A percentile compares a stretch with the other conserved stretches of the same genome.
phyloP scores from a whole-genome alignment of 1,139 yeast species.

The Yamadazyma epiphylla region DNA sequence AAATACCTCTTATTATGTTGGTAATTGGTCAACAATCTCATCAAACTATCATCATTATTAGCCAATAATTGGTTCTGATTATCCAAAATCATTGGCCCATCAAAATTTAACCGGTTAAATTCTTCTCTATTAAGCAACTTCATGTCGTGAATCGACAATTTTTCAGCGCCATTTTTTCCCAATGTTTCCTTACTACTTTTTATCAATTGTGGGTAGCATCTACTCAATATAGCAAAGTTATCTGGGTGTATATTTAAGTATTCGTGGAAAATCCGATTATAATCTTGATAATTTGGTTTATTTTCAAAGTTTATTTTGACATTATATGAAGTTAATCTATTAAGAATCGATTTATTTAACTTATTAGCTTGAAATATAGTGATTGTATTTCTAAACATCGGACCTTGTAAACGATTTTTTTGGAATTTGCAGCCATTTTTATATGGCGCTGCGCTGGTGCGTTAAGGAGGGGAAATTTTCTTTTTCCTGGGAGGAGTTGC shows the following conservation, averaged over 20 bases:
- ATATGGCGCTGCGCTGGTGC: too few relatives aligned
- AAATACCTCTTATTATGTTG: conserved; percentile 8
- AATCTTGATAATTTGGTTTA: conserved; percentile 21
- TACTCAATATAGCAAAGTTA: conserved; percentile 29
- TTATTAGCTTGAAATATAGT: conserved; percentile 13
- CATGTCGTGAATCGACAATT: conserved; percentile 20
- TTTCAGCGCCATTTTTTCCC: conserved; percentile 3
- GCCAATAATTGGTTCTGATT: conserved; percentile 53
- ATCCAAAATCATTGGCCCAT: conserved; percentile 53
- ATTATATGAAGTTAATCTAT: conserved; percentile 11
- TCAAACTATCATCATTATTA: conserved; percentile 40
- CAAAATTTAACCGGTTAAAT: conserved; percentile 15
- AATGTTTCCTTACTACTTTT: conserved; percentile 1
- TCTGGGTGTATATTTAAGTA: conserved; percentile 46
- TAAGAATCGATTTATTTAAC: conserved; percentile 9
- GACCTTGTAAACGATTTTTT: neutral
- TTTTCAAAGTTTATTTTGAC: conserved; percentile 10
- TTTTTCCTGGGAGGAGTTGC: too few relatives aligned
- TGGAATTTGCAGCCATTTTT: conserved; percentile 1
- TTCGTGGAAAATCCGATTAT: conserved; percentile 29
- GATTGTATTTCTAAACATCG: conserved; percentile 14
- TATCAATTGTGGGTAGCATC: conserved; percentile 17
- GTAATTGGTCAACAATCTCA: conserved; percentile 42
- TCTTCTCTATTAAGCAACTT: conserved; percentile 16
- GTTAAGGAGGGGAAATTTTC: too few relatives aligned